Base-by-base conservation (phyloP, 208 protist genomes). In the Acanthamoeba healyi region DNA sequence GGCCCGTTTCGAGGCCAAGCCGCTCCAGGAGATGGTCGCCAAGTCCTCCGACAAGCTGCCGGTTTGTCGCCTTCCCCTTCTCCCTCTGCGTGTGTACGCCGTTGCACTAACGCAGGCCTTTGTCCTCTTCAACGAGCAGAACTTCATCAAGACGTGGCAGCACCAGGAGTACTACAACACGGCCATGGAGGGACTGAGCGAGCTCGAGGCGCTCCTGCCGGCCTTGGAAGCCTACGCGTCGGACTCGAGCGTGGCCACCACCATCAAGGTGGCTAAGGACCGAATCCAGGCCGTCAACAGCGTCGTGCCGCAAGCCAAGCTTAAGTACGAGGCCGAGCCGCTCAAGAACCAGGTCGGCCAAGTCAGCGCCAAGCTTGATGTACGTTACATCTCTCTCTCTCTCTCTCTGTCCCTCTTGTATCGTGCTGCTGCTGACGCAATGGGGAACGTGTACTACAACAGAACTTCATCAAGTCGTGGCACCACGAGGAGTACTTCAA, bases 391-490 rank as follows among this genome's bases (percentile, higher is more conserved):
- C n/a, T n/a, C n/a, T n/a, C n/a, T n/a, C n/a, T n/a, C n/a, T n/a
- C n/a, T n/a, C n/a, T n/a, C n/a, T n/a, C n/a, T n/a, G n/a, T n/a
- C n/a, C n/a, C n/a, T n/a, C n/a, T n/a, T n/a, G n/a, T n/a, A n/a
- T n/a, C n/a, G n/a, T n/a, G n/a, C n/a, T n/a, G n/a, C n/a, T n/a
- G n/a, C n/a, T n/a, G n/a, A n/a, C n/a, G n/a, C n/a, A n/a, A n/a
- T n/a, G n/a, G n/a, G n/a, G n/a, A n/a, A n/a, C n/a, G 34, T 32
- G 79, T 87, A 63, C 79, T 17, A 63, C n/a, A 63, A 32, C 84
- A 91, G 84, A 91, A 91, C 61, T 91, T 91, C 84, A 91, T 91
- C 84, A 91, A 70, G 84, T 54, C 61, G 36, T 91, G 84, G 84
- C 84, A 91, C 38, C 56, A 74, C 61, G 84, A 91, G 54, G 84